These are phyloP conservation scores for Pseudozyma pruni DNA, from an alignment of 1,284 basidiomycete species.

Conservation along the genomic window DNA sequence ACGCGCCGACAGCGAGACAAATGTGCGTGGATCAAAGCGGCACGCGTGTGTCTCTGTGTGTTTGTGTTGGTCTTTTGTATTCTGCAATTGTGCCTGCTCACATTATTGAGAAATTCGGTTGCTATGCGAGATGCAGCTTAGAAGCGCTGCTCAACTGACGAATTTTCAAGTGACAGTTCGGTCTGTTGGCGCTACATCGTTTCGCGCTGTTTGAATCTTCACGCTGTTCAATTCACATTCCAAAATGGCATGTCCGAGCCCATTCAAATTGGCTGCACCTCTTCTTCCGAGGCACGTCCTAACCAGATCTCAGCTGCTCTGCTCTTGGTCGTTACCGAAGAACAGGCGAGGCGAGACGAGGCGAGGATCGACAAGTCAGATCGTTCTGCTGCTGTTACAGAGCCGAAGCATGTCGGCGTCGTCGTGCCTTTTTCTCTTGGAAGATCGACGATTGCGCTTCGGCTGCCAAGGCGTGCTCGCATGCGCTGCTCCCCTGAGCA, in stretches of 20 bases:
- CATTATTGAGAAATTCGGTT: constrained; percentile 4
- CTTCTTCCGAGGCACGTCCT: constrained; percentile 10
- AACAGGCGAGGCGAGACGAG: background rate
- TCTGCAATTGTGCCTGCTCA: background rate
- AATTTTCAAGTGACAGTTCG: background rate
- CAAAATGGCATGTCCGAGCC: constrained; percentile 10
- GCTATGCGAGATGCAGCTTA: constrained; percentile 38
- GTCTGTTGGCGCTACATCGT: background rate
- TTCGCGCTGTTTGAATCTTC: background rate
- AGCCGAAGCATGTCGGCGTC: constrained; percentile 8
- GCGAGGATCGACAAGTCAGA: constrained; percentile 10
- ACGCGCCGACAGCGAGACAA: too few species aligned
- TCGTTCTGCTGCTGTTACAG: background rate
- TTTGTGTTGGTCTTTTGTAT: background rate
- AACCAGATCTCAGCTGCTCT: background rate
- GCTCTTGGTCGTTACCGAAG: too few species aligned
- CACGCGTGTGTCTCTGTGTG: background rate
- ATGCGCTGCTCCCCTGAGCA: constrained; percentile 11
- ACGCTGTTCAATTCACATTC: background rate
- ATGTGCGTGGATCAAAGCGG: too few species aligned
- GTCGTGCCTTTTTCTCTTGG: too few species aligned
- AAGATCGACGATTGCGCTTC: constrained; percentile 27
- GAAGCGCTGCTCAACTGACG: constrained; percentile 21
- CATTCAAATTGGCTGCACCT: background rate
- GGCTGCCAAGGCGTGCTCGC: constrained; percentile 15